Base-by-base conservation (phyloP, 306 rosid species). In the Elaeagnus macrophylla region DNA sequence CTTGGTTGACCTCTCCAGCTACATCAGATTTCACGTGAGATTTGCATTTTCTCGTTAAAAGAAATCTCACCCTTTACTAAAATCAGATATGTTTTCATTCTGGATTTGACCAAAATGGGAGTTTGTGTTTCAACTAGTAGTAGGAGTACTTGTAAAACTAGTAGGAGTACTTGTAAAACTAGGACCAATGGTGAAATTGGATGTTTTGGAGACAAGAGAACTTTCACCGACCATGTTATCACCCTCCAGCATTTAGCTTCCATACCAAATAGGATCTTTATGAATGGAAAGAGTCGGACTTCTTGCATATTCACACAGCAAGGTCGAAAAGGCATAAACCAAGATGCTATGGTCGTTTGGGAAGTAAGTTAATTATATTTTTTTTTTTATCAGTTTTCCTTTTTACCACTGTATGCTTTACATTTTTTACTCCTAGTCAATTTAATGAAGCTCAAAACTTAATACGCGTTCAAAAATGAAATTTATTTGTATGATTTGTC, bases 281-380 rank as follows among this genome's bases (percentile, higher is more conserved):
- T 71, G 42, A 91, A 91, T 58, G 97, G 97, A 57, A 91, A 84
- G 79, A 86, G 89, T 56, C 77, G 76, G 6, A 65, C 78, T 53
- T 79, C 97, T 14, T 91, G 97, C 73, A 61, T 87, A 68, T 93
- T 82, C 65, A 87, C 95, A 0, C 96, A 93, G 79, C 96, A 87
- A 65, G 99, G 99, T 18, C 85, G 87, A 2, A 93, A 93, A 71
- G 99, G 99, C 54, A 67, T 87, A 65, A 93, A 93, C 75, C 99
- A 93, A 77, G 99, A 93, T 67, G 93, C 99, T 62, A 93, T 93
- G 99, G 60, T 93, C 66, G 96, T 87, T 17, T 93, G 99, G 99
- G 99, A 93, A 77, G 99, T 91, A 73, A 67, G 95, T 80, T 56
- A 49, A 20, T 66, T 56, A 40, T 57, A 20, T 20, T 20, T 20